Conservation (phyloP, 768 basidiomycete genomes). For the Mycena floridula region DNA sequence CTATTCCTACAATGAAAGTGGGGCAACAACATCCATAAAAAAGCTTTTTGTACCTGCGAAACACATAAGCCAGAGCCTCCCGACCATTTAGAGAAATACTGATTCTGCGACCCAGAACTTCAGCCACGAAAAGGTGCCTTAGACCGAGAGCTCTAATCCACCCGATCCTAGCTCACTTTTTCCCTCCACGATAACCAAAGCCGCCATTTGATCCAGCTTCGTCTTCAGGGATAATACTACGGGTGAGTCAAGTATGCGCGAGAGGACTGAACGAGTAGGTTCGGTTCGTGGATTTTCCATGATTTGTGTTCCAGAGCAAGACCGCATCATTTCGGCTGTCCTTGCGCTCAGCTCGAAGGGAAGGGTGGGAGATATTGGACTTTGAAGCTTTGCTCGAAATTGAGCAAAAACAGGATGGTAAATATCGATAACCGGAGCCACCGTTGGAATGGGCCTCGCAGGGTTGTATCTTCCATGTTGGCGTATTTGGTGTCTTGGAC, state of each 20-base stretch:
- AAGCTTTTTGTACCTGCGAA: background rate
- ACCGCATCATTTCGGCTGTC: background rate
- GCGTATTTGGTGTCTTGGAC: too few species aligned
- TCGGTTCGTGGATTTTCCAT: background rate
- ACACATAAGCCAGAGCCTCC: background rate
- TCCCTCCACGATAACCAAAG: background rate
- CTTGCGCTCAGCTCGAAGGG: background rate
- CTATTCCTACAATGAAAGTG: slow-evolving; percentile 14
- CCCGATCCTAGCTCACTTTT: background rate
- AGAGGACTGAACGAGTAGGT: background rate
- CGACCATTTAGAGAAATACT: background rate
- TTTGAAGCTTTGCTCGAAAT: slow-evolving; percentile 14
- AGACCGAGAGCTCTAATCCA: background rate
- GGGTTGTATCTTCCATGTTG: slow-evolving; percentile 10
- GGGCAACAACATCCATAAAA: slow-evolving; percentile 11
- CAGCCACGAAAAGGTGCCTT: background rate
- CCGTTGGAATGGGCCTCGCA: background rate
- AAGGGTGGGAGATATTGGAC: background rate
- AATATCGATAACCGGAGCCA: slow-evolving; percentile 5
- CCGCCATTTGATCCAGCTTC: background rate
- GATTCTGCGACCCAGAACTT: too few species aligned
- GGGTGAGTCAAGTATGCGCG: background rate
- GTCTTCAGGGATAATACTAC: background rate
- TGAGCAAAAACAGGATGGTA: slow-evolving; percentile 11
- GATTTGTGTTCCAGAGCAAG: slow-evolving; percentile 2